Conservation (phyloP, 1,284 basidiomycete species). For the Cystobasidium sp. region DNA sequence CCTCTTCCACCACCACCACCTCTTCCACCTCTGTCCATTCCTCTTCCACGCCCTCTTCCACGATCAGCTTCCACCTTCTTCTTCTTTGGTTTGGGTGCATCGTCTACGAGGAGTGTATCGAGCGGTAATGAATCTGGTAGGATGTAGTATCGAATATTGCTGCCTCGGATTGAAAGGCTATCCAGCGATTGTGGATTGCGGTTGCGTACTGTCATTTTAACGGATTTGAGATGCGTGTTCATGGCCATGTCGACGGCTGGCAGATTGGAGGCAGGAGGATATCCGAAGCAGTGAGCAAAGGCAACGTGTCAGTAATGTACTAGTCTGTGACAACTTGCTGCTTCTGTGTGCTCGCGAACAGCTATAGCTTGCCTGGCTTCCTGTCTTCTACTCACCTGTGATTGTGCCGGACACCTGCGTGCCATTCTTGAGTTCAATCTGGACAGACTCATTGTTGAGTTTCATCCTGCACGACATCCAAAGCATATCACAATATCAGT, state of each 20-base stretch:
- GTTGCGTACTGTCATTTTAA: constrained; percentile 91
- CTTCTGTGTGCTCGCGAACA: neutral
- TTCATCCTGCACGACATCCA: constrained; percentile 69
- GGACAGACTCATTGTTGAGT: constrained; percentile 98
- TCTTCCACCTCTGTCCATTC: constrained; percentile 39
- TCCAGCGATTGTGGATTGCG: constrained; percentile 82
- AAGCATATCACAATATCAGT: constrained; percentile 1
- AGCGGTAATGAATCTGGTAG: constrained; percentile 94
- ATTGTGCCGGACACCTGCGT: constrained; percentile 95
- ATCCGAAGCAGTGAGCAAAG: neutral
- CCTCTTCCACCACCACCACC: constrained; percentile 23
- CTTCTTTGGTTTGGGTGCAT: constrained; percentile 93
- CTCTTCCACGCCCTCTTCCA: constrained; percentile 31
- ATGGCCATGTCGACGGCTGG: constrained; percentile 56
- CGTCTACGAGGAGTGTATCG: constrained; percentile 95
- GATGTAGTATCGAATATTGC: constrained; percentile 84
- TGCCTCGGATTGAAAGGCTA: constrained; percentile 76
- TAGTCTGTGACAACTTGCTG: neutral
- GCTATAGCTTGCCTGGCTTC: neutral
- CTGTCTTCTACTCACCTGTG: constrained; percentile 69
- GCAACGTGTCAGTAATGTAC: neutral
- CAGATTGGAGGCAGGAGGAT: neutral
- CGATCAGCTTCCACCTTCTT: constrained; percentile 43
- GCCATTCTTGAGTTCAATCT: constrained; percentile 97
- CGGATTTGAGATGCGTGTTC: constrained; percentile 63